Percentiles rank a stretch among this genome's conserved stretches.
These are phyloP conservation scores for Debaryomyces subglobosus DNA, from an alignment of 1,139 yeast species.

Conservation along the genomic window DNA sequence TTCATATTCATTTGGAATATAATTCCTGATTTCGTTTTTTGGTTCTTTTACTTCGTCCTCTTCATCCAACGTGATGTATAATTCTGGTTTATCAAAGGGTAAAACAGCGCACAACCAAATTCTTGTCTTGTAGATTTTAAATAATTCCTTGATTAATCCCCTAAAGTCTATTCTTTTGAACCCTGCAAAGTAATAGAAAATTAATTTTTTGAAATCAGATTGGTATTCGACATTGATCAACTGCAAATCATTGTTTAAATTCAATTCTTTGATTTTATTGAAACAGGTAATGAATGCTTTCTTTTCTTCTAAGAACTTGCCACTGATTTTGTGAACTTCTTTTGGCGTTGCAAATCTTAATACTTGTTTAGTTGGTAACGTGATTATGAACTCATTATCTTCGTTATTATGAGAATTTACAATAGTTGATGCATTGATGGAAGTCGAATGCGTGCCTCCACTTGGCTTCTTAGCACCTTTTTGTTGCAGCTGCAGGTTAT, in stretches of 20 bases:
- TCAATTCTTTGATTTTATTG: constrained; percentile 48
- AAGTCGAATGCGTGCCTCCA: constrained; percentile 43
- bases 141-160: constrained; percentile 86
- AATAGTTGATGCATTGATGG: constrained; percentile 40
- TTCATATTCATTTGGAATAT: constrained; percentile 45
- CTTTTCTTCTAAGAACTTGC: constrained; percentile 50
- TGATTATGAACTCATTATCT: constrained; percentile 51
- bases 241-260: constrained; percentile 44
- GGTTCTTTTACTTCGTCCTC: constrained; percentile 3
- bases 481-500: constrained; percentile 11
- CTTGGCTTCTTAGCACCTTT: constrained; percentile 26
- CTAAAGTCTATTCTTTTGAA: constrained; percentile 88
- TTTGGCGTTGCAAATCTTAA: constrained; percentile 53
- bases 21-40: constrained; percentile 10
- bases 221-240: constrained; percentile 86
- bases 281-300: constrained; percentile 50
- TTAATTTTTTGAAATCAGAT: constrained; percentile 90
- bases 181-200: constrained; percentile 81
- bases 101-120: constrained; percentile 95
- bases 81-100: constrained; percentile 40
- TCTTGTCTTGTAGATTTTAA: constrained; percentile 91
- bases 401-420: constrained; percentile 43
- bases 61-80: constrained; percentile 23
- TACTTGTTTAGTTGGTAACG: constrained; percentile 53
- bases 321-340: constrained; percentile 47